A percentile compares a stretch with the other conserved stretches of the same genome.
Evolutionary conservation across 1,284 basidiomycete genomes (phyloP).

Genomic region (Filobasidium uniguttulatum): DNA sequence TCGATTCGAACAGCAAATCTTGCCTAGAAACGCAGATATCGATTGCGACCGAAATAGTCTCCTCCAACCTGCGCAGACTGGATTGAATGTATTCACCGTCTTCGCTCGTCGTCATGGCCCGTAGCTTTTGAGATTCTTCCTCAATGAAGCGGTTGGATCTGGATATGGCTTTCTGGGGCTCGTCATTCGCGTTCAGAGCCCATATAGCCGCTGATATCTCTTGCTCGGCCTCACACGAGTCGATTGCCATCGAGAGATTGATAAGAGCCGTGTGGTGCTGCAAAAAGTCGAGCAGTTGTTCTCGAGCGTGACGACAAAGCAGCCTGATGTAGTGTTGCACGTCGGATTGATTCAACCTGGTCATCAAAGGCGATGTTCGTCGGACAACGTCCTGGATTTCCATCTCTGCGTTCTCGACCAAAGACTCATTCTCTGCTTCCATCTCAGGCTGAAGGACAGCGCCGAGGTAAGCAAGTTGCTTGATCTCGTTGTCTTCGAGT

Average conservation of each 20-base stretch:
- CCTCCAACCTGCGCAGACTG: too few relatives aligned
- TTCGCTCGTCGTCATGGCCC: too few relatives aligned
- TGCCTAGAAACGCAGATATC: too few relatives aligned
- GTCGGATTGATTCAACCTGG: slow-evolving; percentile 42
- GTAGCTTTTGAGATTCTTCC: slow-evolving; percentile 10
- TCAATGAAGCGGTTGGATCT: slow-evolving; percentile 53
- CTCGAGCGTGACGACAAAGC: slow-evolving; percentile 56
- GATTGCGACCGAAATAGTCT: too few relatives aligned
- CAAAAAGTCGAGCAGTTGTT: slow-evolving; percentile 53
- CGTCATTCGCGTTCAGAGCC: slow-evolving; percentile 55
- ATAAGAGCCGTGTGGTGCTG: slow-evolving; percentile 46
- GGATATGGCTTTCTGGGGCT: slow-evolving; percentile 51
- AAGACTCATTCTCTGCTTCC: too few relatives aligned
- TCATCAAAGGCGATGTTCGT: slow-evolving; percentile 21
- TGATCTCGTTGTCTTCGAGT: slow-evolving; percentile 37
- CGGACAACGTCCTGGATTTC: slow-evolving; percentile 31
- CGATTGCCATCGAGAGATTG: slow-evolving; percentile 48
- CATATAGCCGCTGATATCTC: slow-evolving; percentile 71
- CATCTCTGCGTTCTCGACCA: too few relatives aligned
- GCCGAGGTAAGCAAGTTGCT: slow-evolving; percentile 64
- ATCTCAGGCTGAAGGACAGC: slow-evolving; percentile 53
- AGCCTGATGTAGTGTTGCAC: slow-evolving; percentile 54
- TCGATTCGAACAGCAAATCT: too few relatives aligned
- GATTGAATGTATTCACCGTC: too few relatives aligned
- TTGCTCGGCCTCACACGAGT: slow-evolving; percentile 46